phyloP scores from a whole-genome alignment of 257 asterid genomes.

The Solanum chilense region DNA sequence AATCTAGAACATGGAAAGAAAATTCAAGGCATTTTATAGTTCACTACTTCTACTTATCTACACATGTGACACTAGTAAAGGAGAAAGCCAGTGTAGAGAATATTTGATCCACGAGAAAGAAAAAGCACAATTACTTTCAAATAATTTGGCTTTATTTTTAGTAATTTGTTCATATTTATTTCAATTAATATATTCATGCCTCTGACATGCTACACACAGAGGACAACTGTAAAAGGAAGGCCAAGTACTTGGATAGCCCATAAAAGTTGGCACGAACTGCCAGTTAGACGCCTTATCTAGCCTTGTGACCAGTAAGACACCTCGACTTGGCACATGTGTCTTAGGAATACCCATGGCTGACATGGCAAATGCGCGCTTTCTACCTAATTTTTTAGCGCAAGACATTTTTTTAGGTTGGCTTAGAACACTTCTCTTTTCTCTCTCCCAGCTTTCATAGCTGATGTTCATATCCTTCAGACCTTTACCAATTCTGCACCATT shows the following conservation, averaged over 20 bases:
- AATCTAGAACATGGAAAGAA: not conserved
- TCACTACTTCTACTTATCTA: not conserved
- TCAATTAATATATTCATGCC: not conserved
- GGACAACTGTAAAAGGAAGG: not conserved
- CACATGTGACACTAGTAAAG: not conserved
- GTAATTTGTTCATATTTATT: not conserved
- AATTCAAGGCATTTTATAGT: not conserved
- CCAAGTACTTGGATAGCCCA: not conserved
- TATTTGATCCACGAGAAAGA: not conserved
- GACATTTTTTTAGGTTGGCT: not conserved
- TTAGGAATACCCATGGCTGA: not conserved
- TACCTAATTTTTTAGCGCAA: not conserved
- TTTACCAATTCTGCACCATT: not conserved
- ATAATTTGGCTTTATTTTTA: not conserved
- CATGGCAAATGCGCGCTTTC: not conserved
- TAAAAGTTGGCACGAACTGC: not conserved
- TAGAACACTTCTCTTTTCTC: not conserved
- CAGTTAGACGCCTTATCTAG: not conserved
- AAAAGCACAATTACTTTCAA: not conserved
- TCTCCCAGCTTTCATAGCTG: not conserved
- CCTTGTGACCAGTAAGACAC: not conserved
- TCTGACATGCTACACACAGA: not conserved
- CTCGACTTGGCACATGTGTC: not conserved
- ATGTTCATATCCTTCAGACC: not conserved
- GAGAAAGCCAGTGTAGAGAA: not conserved